Base-by-base conservation (phyloP, 441 rosid species). In the Adansonia gregorii region DNA sequence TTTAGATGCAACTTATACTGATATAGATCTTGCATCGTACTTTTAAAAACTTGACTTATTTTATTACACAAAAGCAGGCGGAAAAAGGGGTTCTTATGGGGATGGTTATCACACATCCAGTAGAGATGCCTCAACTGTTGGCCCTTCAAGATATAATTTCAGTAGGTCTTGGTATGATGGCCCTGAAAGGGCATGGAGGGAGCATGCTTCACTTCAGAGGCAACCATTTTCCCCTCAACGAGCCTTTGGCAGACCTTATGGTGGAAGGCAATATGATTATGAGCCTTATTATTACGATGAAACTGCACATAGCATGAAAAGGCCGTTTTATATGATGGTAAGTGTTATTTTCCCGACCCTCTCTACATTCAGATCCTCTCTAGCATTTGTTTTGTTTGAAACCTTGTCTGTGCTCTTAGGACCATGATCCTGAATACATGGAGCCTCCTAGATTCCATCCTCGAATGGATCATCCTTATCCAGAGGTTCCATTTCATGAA, bases 291-390 rank as follows among this genome's bases (percentile, higher is more conserved):
- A 70, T 59, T 83, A 85, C 76, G 84, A 83, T 67, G 91, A 85
- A 64, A 65, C 73, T 60, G 73, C 85, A 41, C 88, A 69, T 76
- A 91, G 91, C 54, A 76, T 81, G 77, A 90, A 89, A 83, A 79
- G 94, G 73, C 89, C 91, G 35, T 86, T 84, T 79, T 80, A 86
- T 71, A 78, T 81, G 84, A 82, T 81, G 54, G 94, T 89, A 68
- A 80, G 83, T 70, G 22, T 4, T 68, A 20, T 8, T 48, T 67
- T 77, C 43, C 46, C 72, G 22, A 49, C 11, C 58, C 2, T 68
- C 56, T 66, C 52, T 45, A 56, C 27, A 54, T 45, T 60, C 35
- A 20, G 55, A 58, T 41, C 55, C 41, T 74, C 39, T 68, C 54
- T 69, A 11, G 48, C 58, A 67, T 78, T 79, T 56, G 6, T 56